phyloP scores from a whole-genome alignment of 495 filamentous ascomycete genomes.

The Lasiosphaeria hispida region DNA sequence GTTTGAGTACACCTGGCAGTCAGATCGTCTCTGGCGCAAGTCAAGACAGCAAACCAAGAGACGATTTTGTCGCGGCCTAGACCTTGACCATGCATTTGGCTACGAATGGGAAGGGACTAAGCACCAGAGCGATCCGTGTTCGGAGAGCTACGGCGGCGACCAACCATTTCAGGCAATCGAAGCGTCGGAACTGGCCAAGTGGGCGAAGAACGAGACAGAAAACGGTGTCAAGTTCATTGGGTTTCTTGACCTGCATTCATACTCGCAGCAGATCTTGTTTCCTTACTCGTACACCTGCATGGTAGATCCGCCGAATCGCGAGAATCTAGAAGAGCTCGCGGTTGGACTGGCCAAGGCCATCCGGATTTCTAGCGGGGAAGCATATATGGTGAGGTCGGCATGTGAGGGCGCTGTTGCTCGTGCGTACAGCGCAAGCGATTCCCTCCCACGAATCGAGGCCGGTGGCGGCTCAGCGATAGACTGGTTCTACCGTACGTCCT shows the following conservation, averaged over 20 bases:
- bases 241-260: slow-evolving; percentile 90
- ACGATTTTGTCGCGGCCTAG: slow-evolving; percentile 80
- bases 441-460: slow-evolving; percentile 52
- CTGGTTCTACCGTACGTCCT: slow-evolving; percentile 76
- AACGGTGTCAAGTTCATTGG: slow-evolving; percentile 72
- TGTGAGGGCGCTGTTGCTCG: slow-evolving; percentile 73
- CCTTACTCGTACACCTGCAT: slow-evolving; percentile 86
- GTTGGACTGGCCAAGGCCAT: slow-evolving; percentile 90
- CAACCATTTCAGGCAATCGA: slow-evolving; percentile 82
- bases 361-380: slow-evolving; percentile 66
- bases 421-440: slow-evolving; percentile 29
- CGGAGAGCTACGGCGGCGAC: slow-evolving; percentile 84
- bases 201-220: slow-evolving; percentile 81
- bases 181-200: slow-evolving; percentile 70
- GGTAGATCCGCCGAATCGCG: slow-evolving; percentile 73
- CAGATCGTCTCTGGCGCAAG: slow-evolving; percentile 92
- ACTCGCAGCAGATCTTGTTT: slow-evolving; percentile 92
- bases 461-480: slow-evolving; percentile 87
- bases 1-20: slow-evolving; percentile 90
- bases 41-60: slow-evolving; percentile 82
- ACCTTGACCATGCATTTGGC: slow-evolving; percentile 82
- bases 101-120: slow-evolving; percentile 78
- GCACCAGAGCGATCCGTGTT: slow-evolving; percentile 76
- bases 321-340: slow-evolving; percentile 87
- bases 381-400: slow-evolving; percentile 79